Evolutionary conservation across 176 grass and related monocot genomes (phyloP), one percentile per base, ranked within the genome.

Genomic region (Stipa capillata): DNA sequence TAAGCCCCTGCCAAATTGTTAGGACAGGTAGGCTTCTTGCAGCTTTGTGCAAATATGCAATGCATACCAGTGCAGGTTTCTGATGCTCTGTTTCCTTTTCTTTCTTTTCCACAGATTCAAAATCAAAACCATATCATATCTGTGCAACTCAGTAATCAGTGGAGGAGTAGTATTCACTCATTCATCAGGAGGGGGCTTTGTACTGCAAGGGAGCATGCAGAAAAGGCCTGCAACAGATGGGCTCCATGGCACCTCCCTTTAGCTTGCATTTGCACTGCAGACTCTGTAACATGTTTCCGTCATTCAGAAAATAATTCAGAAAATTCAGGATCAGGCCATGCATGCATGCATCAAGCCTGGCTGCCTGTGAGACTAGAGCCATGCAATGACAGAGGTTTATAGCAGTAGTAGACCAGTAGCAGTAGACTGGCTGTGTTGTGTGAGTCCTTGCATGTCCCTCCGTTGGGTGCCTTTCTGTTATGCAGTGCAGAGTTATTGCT

Each of bases 211-310:
- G 41, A 28, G 66, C 41, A 69, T n/a, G 66, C 41, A 23, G 34
- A n/a, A 66, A 79, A 68, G 47, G 62, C 34, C 61, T 28, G 47
- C 48, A 40, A 54, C 34, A 79, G 61, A 54, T 63, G 57, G 74
- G 41, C 28, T 48, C 74, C 57, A 39, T 74, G 70, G 20, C 37
- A 59, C 15, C 39, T 3, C 36, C 23, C 21, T 67, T 45, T 27
- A 69, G 40, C 54, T 32, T 25, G 8, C 73, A 33, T n/a, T 34
- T 18, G 33, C 61, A 65, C 45, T 65, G 23, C 48, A 68, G 61
- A 1, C 8, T 10, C n/a, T n/a, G n/a, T n/a, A n/a, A n/a, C n/a
- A n/a, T n/a, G n/a, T n/a, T n/a, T n/a, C n/a, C n/a, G n/a, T n/a
- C n/a, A n/a, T n/a, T n/a, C n/a, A n/a, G n/a, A n/a, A n/a, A n/a